These are phyloP conservation scores for Earliella scabrosa DNA, from an alignment of 1,284 basidiomycete species.

Conservation along the genomic window DNA sequence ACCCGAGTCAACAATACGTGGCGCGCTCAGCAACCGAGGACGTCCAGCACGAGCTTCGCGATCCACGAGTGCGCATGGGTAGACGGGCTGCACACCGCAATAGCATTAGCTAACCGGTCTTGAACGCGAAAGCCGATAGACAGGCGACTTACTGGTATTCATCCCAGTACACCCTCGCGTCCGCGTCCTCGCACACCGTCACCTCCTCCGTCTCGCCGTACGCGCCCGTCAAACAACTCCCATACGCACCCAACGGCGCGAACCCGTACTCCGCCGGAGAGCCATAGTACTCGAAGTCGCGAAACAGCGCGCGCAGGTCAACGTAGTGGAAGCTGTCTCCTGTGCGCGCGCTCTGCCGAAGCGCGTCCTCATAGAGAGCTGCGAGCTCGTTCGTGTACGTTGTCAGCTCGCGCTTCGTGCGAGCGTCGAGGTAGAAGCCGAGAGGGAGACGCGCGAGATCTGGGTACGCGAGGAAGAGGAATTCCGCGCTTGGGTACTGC, in stretches of 20 bases:
- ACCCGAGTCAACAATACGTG: too few species aligned
- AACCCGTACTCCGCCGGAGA: conserved; percentile 4
- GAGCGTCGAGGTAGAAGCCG: background rate
- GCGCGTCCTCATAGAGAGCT: background rate
- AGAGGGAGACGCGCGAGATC: conserved; percentile 5
- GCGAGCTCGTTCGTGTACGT: conserved; percentile 2
- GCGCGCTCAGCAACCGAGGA: background rate
- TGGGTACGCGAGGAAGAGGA: conserved; percentile 11
- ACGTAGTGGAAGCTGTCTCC: background rate
- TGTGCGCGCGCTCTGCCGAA: background rate
- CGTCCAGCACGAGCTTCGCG: conserved; percentile 3
- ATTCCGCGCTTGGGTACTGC: background rate
- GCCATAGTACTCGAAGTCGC: conserved; percentile 5
- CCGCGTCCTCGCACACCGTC: conserved; percentile 7
- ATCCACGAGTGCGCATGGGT: conserved; percentile 14
- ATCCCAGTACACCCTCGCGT: conserved; percentile 10
- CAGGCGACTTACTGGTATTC: conserved; percentile 11
- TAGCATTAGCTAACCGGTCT: too few species aligned
- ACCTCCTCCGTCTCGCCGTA: conserved; percentile 4
- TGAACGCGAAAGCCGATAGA: too few species aligned
- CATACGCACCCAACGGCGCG: conserved; percentile 7
- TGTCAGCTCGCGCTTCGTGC: background rate
- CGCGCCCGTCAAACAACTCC: conserved; percentile 11
- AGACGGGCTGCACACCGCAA: too few species aligned
- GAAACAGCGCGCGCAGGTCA: conserved; percentile 8